Evolutionary conservation across 2,329 filamentous ascomycete genomes (phyloP).

Genomic region (Bipolaris cookei): DNA sequence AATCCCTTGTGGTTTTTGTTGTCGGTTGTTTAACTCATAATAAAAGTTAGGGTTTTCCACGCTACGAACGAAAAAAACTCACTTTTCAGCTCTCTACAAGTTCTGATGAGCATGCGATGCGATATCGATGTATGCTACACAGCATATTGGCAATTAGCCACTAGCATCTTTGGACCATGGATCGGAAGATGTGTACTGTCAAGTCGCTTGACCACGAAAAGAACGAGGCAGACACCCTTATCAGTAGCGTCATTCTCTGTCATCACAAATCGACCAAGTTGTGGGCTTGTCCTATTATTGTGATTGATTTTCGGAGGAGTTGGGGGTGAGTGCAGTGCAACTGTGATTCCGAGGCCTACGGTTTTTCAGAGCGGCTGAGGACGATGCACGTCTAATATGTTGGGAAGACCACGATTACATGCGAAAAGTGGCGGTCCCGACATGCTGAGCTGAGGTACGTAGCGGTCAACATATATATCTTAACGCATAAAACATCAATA

Average conservation of each 20-base stretch:
- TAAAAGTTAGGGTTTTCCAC: not conserved
- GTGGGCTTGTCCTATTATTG: not conserved
- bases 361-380: slow-evolving; percentile 4
- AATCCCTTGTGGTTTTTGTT: not conserved
- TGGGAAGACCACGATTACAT: slow-evolving; percentile 8
- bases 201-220: slow-evolving; percentile 14
- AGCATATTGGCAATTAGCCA: slow-evolving; percentile 7
- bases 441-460: slow-evolving; percentile 11
- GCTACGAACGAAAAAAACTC: not conserved
- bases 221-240: not conserved
- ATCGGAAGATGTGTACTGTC: slow-evolving; percentile 2
- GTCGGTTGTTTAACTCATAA: slow-evolving; percentile 4
- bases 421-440: slow-evolving; percentile 13
- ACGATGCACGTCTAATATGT: slow-evolving; percentile 17
- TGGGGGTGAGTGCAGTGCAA: slow-evolving; percentile 11
- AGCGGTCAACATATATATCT: slow-evolving; percentile 5
- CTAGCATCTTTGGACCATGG: slow-evolving; percentile 2
- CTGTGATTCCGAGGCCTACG: slow-evolving; percentile 1
- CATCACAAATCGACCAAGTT: not conserved
- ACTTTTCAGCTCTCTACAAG: slow-evolving; percentile 1
- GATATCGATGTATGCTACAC: slow-evolving; percentile 14
- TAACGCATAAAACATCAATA: not conserved
- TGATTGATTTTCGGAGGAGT: not conserved
- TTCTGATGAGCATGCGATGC: slow-evolving; percentile 13
- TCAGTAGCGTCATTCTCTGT: not conserved